Evolutionary conservation across 1,139 yeast species (phyloP), one percentile per base, ranked within the genome.

Genomic region (Geotrichum bryndzae): DNA sequence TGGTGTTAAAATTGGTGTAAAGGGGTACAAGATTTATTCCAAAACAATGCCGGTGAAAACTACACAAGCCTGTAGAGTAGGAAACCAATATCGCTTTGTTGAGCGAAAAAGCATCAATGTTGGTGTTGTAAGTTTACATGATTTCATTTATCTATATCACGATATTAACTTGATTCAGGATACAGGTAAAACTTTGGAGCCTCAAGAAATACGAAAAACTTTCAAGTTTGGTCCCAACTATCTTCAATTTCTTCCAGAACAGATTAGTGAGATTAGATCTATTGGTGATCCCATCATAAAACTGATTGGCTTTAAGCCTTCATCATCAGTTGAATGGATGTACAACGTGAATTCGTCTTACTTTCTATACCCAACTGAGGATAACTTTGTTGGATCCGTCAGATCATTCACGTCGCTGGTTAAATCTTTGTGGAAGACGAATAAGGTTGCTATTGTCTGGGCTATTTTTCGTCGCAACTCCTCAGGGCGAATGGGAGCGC

Each of bases 331-430:
- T 8, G 64, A 67, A 23, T 65, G 68, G 51, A 80, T 77, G 56
- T 84, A 85, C 70, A 82, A 82, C 64, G 72, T 83, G 13, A 76
- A 81, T 1, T 80, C 84, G 1, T 81, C 96, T 0, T 71, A 80
- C 2, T 87, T 91, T 67, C 73, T 94, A 0, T 79, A 80, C 35
- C 88, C 90, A 0, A 79, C 81, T 58, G 84, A 82, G 29, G 83
- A 82, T 0, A 80, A 79, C 50, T 83, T 77, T 65, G 74, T 79
- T 23, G 88, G 92, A 22, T 89, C 97, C 0, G 77, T 80, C 27
- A 75, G 83, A 48, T 86, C 95, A 0, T 83, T 91, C 69, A 79
- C 88, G 0, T 81, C 92, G 0, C 76, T 94, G 8, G 88, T 84
- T 69, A 84, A 83, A 59, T 80, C 87, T 1, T 76, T 95, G 74